Percentiles rank a stretch among this genome's conserved stretches.
phyloP scores from a whole-genome alignment of 23 red algal species.

The Gracilaria domingensis region DNA sequence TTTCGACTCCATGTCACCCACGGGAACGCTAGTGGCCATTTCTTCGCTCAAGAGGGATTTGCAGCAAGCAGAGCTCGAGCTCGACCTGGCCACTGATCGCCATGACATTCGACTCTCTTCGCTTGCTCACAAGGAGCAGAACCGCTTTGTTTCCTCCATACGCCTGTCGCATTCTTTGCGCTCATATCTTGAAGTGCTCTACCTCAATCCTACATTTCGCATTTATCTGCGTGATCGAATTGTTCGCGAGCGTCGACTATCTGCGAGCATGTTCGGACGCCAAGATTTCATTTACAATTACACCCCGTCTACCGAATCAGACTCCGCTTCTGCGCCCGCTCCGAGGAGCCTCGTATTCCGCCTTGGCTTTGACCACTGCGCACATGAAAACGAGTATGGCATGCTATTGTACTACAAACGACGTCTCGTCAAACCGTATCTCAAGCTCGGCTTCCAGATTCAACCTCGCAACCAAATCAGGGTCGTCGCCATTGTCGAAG shows the following conservation, averaged over 20 bases:
- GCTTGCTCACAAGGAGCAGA: not conserved
- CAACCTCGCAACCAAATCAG: constrained; percentile 16
- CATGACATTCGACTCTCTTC: constrained; percentile 25
- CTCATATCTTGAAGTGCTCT: constrained; percentile 44
- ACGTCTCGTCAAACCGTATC: constrained; percentile 25
- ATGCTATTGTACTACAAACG: constrained; percentile 37
- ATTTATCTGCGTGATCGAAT: constrained; percentile 35
- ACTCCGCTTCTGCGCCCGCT: not conserved
- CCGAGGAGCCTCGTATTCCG: not conserved
- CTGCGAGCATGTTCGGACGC: constrained; percentile 23
- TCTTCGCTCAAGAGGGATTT: constrained; percentile 24
- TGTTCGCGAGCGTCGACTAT: constrained; percentile 28
- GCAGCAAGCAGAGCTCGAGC: not conserved
- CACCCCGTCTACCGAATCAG: not conserved
- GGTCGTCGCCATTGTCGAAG: constrained; percentile 35
- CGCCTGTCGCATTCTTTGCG: constrained; percentile 34
- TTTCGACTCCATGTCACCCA: constrained; percentile 1
- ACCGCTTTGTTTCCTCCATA: constrained; percentile 18
- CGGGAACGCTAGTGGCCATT: constrained; percentile 34
- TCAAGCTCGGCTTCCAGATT: constrained; percentile 40
- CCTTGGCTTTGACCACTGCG: constrained; percentile 26
- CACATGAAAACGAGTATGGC: constrained; percentile 35
- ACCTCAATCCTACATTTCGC: constrained; percentile 29
- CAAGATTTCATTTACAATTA: constrained; percentile 36
- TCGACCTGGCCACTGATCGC: constrained; percentile 11